These are phyloP conservation scores for Neurospora sp. DNA, from an alignment of 495 filamentous ascomycete species.

Conservation along the genomic window DNA sequence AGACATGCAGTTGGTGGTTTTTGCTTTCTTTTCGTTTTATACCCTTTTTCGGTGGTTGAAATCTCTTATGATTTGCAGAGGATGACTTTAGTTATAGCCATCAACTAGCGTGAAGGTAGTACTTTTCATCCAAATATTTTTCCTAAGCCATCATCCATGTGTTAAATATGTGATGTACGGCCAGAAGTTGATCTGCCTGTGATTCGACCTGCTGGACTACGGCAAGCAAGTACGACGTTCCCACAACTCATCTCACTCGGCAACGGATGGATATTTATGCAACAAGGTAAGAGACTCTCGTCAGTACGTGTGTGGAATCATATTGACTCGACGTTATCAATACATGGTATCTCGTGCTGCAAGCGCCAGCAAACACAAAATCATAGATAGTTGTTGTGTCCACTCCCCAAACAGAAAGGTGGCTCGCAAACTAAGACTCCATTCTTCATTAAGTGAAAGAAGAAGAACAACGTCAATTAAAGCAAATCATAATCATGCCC, in stretches of 20 bases:
- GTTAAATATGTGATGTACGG: neutral
- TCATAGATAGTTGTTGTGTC: neutral
- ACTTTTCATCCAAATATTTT: neutral
- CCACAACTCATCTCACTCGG: neutral
- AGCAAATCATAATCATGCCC: neutral
- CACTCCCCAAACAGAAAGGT: neutral
- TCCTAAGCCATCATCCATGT: neutral
- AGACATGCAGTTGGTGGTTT: neutral
- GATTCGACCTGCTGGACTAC: neutral
- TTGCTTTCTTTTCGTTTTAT: neutral
- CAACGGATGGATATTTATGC: neutral
- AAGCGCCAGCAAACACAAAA: neutral
- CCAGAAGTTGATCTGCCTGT: neutral
- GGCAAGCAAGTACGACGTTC: neutral
- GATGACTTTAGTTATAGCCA: neutral
- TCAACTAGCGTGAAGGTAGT: neutral
- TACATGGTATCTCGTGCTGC: neutral
- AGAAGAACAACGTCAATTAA: neutral
- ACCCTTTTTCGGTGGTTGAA: neutral
- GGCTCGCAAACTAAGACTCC: neutral
- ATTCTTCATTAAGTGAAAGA: neutral
- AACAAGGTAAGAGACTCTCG: neutral
- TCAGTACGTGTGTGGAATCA: neutral
- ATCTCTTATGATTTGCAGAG: neutral
- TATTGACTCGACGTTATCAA: neutral